Percentiles rank a stretch among this genome's conserved stretches.
Evolutionary conservation across 1,139 yeast genomes (phyloP).

Genomic region (Debaryomyces psychrophilus): DNA sequence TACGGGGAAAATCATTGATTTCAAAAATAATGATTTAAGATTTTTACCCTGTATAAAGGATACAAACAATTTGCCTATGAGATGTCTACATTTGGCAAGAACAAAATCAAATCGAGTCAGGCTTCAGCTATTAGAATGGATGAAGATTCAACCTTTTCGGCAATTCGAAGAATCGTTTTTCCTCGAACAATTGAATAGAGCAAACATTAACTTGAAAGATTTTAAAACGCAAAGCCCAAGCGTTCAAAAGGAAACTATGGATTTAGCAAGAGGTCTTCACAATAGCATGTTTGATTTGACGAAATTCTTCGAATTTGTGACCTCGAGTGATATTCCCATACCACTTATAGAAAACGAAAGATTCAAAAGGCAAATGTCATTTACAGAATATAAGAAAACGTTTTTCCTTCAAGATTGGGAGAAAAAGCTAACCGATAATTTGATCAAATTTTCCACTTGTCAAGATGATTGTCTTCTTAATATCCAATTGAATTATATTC

Average conservation of each 20-base stretch:
- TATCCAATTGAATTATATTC: conserved; percentile 40
- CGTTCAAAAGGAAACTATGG: conserved; percentile 22
- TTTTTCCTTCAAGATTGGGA: conserved; percentile 28
- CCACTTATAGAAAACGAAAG: conserved; percentile 14
- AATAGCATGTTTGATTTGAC: conserved; percentile 21
- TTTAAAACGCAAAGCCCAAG: conserved; percentile 15
- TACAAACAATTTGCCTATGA: conserved; percentile 12
- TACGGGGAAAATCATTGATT: conserved; percentile 39
- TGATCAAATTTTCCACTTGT: conserved; percentile 30
- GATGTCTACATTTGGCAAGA: conserved; percentile 20
- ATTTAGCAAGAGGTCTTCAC: conserved; percentile 21
- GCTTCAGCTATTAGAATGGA: conserved; percentile 45
- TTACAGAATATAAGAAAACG: conserved; percentile 11
- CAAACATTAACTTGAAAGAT: conserved; percentile 16
- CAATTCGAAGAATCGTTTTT: conserved; percentile 35
- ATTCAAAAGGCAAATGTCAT: conserved; percentile 11
- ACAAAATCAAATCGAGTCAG: conserved; percentile 23
- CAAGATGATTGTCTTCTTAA: conserved; percentile 35
- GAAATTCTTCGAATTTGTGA: conserved; percentile 19
- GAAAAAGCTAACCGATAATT: conserved; percentile 25
- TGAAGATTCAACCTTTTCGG: conserved; percentile 39
- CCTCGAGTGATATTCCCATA: conserved; percentile 10
- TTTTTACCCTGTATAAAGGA: conserved; percentile 23
- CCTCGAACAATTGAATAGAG: conserved; percentile 19
- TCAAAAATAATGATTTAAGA: conserved; percentile 39